Conservation (phyloP, 257 asterid species). For the Paulownia fortunei region DNA sequence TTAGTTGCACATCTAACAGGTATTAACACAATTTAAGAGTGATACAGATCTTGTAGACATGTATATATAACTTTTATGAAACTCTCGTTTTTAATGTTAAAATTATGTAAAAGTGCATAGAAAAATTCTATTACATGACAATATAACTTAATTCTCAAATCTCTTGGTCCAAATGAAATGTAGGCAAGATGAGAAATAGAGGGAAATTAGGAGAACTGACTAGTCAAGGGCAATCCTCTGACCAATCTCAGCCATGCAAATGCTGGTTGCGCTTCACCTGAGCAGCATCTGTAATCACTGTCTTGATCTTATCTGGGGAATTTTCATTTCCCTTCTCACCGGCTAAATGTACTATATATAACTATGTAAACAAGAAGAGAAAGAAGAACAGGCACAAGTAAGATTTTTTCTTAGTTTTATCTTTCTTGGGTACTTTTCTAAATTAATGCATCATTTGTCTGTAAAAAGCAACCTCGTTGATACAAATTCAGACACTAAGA, state of each 20-base stretch:
- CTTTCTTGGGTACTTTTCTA: neutral
- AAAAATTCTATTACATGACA: neutral
- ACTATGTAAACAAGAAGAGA: neutral
- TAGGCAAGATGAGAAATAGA: slow-evolving; percentile 47
- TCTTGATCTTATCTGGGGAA: neutral
- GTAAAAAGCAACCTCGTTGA: slow-evolving; percentile 44
- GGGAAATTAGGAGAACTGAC: slow-evolving; percentile 36
- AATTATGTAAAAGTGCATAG: too few species aligned
- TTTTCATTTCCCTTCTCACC: neutral
- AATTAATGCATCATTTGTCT: slow-evolving; percentile 53
- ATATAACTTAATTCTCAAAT: neutral
- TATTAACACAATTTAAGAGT: too few species aligned
- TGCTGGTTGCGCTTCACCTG: neutral
- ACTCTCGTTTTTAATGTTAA: too few species aligned
- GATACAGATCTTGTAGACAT: too few species aligned
- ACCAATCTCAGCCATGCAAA: slow-evolving; percentile 49
- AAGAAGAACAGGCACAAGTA: neutral
- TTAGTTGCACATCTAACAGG: too few species aligned
- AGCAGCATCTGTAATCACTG: slow-evolving; percentile 12
- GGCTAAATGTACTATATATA: neutral
- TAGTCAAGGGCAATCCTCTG: slow-evolving; percentile 40
- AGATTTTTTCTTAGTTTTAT: neutral
- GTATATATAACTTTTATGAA: too few species aligned
- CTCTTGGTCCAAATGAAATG: slow-evolving; percentile 50
- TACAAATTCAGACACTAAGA: slow-evolving; percentile 32